Conservation (phyloP, 1,139 yeast genomes). For the Torulaspora pretoriensis region DNA sequence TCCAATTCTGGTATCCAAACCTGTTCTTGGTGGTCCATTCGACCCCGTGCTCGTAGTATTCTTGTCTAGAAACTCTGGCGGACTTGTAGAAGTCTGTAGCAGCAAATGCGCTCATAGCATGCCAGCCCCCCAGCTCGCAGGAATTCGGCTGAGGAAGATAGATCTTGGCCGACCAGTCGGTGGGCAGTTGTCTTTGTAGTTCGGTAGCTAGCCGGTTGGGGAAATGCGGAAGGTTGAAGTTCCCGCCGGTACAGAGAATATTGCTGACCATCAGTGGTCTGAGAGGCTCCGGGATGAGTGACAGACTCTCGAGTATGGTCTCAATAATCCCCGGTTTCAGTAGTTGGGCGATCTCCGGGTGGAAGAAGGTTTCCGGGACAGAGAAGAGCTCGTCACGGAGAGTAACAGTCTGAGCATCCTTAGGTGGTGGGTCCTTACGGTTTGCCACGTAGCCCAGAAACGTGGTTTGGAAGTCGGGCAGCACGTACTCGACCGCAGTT, state of each 20-base stretch:
- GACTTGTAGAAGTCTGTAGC: conserved; percentile 47
- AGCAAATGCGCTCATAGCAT: conserved; percentile 53
- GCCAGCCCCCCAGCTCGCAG: conserved; percentile 50
- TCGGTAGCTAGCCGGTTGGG: conserved; percentile 56
- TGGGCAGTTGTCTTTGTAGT: conserved; percentile 61
- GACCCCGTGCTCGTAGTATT: conserved; percentile 81
- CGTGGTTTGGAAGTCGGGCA: conserved; percentile 84
- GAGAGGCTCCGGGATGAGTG: conserved; percentile 66
- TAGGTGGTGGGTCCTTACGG: conserved; percentile 37
- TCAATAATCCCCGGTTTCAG: conserved; percentile 69
- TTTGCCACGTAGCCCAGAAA: conserved; percentile 59
- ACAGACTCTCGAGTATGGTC: conserved; percentile 65
- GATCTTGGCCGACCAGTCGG: conserved; percentile 59
- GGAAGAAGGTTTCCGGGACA: conserved; percentile 81
- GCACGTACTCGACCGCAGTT: conserved; percentile 58
- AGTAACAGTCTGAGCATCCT: conserved; percentile 60
- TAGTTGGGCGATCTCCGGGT: conserved; percentile 79
- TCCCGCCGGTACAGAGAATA: conserved; percentile 80
- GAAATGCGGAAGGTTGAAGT: conserved; percentile 66
- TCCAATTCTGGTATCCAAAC: conserved; percentile 55
- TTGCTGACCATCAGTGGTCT: conserved; percentile 78
- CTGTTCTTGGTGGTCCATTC: conserved; percentile 68
- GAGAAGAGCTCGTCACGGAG: conserved; percentile 82
- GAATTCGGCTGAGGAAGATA: conserved; percentile 39
- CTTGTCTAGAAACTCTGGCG: conserved; percentile 65